phyloP scores from a whole-genome alignment of 2,329 filamentous ascomycete species.

The Fusarium sp. region DNA sequence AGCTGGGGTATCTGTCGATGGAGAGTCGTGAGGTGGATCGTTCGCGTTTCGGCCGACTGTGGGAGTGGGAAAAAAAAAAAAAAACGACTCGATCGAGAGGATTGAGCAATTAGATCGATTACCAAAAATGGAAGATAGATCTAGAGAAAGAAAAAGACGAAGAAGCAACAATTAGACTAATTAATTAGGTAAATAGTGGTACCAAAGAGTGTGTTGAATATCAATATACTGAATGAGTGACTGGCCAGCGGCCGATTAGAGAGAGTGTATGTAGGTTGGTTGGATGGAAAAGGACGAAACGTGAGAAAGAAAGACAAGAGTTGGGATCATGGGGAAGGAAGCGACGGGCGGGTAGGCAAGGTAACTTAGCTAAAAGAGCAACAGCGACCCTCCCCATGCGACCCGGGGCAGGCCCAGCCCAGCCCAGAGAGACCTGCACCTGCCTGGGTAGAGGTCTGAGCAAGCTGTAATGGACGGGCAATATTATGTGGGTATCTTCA shows the following conservation, averaged over 20 bases:
- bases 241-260: conserved; percentile 46
- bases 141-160: conserved; percentile 25
- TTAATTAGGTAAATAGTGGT: conserved; percentile 15
- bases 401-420: conserved; percentile 35
- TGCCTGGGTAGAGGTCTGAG: conserved; percentile 5
- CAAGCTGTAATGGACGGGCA: conserved; percentile 7
- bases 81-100: conserved; percentile 26
- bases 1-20: conserved; percentile 23
- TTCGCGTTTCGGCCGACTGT: conserved; percentile 24
- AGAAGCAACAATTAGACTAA: conserved; percentile 25
- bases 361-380: conserved; percentile 37
- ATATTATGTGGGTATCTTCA: conserved; percentile 24
- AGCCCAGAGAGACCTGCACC: conserved; percentile 15
- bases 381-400: conserved; percentile 40
- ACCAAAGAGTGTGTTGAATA: conserved; percentile 41
- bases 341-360: conserved; percentile 44
- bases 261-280: conserved; percentile 43
- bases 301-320: conserved; percentile 38
- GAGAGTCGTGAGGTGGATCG: conserved; percentile 34
- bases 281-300: conserved; percentile 38
- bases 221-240: conserved; percentile 42
- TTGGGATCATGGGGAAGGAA: conserved; percentile 42
- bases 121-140: conserved; percentile 26
- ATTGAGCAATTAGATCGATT: conserved; percentile 16
- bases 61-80: not conserved